Evolutionary conservation across 805 yeast species (phyloP).

Genomic region (Debaryomyces prosopidis): DNA sequence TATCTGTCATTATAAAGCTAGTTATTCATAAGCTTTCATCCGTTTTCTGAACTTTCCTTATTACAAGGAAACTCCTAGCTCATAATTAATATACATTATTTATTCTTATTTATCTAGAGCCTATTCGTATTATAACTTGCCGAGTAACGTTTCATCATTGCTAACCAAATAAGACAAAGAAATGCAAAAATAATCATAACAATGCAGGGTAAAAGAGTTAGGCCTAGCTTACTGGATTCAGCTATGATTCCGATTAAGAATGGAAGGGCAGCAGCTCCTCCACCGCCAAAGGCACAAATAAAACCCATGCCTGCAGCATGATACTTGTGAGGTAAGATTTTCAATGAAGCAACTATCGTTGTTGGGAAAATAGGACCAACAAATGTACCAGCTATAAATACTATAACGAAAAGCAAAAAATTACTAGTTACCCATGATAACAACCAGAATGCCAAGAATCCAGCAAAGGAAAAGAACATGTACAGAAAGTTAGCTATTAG

Average conservation of each 20-base stretch:
- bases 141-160: slow-evolving; percentile 13
- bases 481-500: slow-evolving; percentile 45
- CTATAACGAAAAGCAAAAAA: slow-evolving; percentile 33
- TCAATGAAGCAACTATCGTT: slow-evolving; percentile 62
- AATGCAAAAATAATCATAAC: slow-evolving; percentile 23
- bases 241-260: slow-evolving; percentile 57
- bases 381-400: slow-evolving; percentile 45
- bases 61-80: too few species aligned
- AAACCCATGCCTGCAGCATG: slow-evolving; percentile 73
- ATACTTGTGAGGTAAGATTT: slow-evolving; percentile 57
- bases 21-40: too few species aligned
- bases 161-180: slow-evolving; percentile 27
- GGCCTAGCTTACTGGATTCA: slow-evolving; percentile 32
- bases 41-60: too few species aligned
- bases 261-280: slow-evolving; percentile 79
- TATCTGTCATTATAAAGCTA: too few species aligned
- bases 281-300: slow-evolving; percentile 77
- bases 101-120: not conserved
- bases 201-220: slow-evolving; percentile 31
- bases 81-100: not conserved
- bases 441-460: slow-evolving; percentile 29
- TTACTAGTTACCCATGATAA: slow-evolving; percentile 25
- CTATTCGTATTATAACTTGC: slow-evolving; percentile 6
- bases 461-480: slow-evolving; percentile 29
- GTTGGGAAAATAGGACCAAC: slow-evolving; percentile 67